Conservation (phyloP, 2,329 filamentous ascomycete genomes). For the Cercospora sesami region DNA sequence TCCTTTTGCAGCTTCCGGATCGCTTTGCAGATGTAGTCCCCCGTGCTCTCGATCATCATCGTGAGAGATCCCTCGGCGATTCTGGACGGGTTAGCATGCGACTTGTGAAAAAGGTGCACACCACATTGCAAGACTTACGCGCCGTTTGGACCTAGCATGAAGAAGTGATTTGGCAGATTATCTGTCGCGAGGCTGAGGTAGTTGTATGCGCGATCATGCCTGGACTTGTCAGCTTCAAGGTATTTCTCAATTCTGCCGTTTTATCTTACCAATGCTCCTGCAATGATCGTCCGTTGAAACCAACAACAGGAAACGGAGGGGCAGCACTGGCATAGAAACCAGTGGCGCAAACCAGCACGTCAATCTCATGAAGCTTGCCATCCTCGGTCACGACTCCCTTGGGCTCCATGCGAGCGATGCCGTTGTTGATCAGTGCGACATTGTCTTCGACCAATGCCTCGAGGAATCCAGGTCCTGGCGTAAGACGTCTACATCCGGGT, state of each 20-base stretch:
- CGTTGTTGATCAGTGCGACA: constrained; percentile 47
- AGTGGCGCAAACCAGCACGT: constrained; percentile 39
- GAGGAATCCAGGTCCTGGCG: constrained; percentile 54
- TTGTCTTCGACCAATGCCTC: constrained; percentile 52
- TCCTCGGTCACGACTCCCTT: constrained; percentile 46
- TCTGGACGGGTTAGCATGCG: not conserved
- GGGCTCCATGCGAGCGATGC: constrained; percentile 42
- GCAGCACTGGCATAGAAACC: constrained; percentile 41
- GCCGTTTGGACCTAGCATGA: constrained; percentile 30
- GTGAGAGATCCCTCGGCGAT: constrained; percentile 28
- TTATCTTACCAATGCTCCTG: constrained; percentile 38
- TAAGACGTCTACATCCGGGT: constrained; percentile 50
- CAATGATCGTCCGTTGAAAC: constrained; percentile 33
- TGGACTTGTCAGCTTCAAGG: not conserved
- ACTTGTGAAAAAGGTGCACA: not conserved
- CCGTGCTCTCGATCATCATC: constrained; percentile 26
- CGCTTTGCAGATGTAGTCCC: constrained; percentile 48
- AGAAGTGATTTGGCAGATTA: constrained; percentile 38
- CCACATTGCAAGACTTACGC: not conserved
- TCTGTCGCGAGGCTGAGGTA: constrained; percentile 33
- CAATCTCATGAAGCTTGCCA: constrained; percentile 39
- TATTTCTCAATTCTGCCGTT: not conserved
- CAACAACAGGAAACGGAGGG: constrained; percentile 34
- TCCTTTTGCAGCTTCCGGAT: constrained; percentile 48
- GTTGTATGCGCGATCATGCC: constrained; percentile 40